Percentiles rank a stretch among this genome's conserved stretches.
These are phyloP conservation scores for Neurospora crassa DNA, from an alignment of 2,329 filamentous ascomycete species.

Conservation along the genomic window DNA sequence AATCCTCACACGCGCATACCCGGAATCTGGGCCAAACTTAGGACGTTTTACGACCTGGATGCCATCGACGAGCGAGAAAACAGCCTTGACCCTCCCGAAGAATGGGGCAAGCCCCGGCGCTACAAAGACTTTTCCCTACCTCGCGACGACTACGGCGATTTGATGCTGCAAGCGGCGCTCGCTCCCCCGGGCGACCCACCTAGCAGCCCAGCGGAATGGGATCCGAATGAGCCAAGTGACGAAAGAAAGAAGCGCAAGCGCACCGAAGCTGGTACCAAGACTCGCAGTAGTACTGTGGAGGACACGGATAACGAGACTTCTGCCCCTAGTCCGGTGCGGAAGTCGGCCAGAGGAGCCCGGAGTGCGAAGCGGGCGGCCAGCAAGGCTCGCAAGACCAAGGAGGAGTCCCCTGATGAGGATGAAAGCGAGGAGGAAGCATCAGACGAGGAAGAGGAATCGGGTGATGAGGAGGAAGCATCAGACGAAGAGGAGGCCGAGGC, in stretches of 20 bases:
- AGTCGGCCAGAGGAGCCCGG: constrained; percentile 32
- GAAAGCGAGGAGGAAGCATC: constrained; percentile 24
- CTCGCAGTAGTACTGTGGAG: constrained; percentile 39
- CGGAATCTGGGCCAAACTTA: constrained; percentile 84
- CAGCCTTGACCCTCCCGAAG: constrained; percentile 40
- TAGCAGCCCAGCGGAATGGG: constrained; percentile 35
- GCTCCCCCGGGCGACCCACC: constrained; percentile 38
- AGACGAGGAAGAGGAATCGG: constrained; percentile 21
- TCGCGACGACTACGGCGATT: constrained; percentile 32
- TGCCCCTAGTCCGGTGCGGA: constrained; percentile 28
- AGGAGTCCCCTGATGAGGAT: constrained; percentile 25
- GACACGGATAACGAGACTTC: constrained; percentile 41
- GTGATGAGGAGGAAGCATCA: constrained; percentile 26
- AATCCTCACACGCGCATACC: constrained; percentile 77
- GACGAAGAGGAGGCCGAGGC: constrained; percentile 24
- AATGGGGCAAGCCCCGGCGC: constrained; percentile 48
- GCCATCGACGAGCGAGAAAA: constrained; percentile 78
- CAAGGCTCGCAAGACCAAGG: constrained; percentile 30
- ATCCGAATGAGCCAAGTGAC: constrained; percentile 18
- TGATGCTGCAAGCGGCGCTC: constrained; percentile 35
- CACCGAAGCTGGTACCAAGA: constrained; percentile 24
- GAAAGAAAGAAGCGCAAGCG: constrained; percentile 31
- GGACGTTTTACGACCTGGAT: constrained; percentile 74
- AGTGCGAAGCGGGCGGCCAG: constrained; percentile 35
- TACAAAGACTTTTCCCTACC: constrained; percentile 61